Conservation (phyloP, 768 basidiomycete species). For the Strobilomyces echinocephalus region DNA sequence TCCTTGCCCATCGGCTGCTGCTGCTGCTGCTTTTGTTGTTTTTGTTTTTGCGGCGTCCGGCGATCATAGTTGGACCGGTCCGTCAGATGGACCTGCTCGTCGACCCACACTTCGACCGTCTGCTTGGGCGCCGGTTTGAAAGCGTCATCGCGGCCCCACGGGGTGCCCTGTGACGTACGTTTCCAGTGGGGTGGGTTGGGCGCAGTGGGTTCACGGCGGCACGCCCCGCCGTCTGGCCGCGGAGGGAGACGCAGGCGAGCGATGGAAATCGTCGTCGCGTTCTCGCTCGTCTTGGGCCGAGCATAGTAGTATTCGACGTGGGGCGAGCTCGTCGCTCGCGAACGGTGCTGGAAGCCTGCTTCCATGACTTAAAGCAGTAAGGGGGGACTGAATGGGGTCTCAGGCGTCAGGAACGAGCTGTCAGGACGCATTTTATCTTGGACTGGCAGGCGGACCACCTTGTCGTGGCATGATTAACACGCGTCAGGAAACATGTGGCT, state of each 20-base stretch:
- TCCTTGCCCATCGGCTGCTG: conserved; percentile 24
- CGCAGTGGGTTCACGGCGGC: conserved; percentile 12
- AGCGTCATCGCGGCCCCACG: conserved; percentile 48
- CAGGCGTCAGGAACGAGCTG: conserved; percentile 13
- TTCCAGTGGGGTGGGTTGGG: conserved; percentile 22
- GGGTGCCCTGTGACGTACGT: conserved; percentile 28
- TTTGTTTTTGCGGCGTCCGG: conserved; percentile 8
- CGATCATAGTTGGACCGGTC: conserved; percentile 28
- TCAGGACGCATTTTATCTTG: conserved; percentile 29
- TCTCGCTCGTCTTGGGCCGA: conserved; percentile 23
- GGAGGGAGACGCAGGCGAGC: conserved; percentile 21
- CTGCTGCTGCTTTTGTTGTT: too few species aligned
- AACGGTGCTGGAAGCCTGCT: conserved; percentile 26
- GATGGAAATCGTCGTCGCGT: conserved; percentile 8
- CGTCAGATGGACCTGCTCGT: conserved; percentile 43
- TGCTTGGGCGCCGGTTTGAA: conserved; percentile 39
- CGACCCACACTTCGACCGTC: conserved; percentile 63
- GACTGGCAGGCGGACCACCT: conserved; percentile 22
- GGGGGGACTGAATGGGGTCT: conserved; percentile 7
- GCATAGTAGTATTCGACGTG: conserved; percentile 16
- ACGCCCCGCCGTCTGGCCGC: conserved; percentile 13
- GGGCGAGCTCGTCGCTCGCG: conserved; percentile 21
- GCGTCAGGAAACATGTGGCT: conserved; percentile 21
- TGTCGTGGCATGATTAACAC: conserved; percentile 30
- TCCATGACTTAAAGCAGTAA: conserved; percentile 22